Evolutionary conservation across 805 yeast species (phyloP), one percentile per base, ranked within the genome.

Genomic region (Candida odintsovae): DNA sequence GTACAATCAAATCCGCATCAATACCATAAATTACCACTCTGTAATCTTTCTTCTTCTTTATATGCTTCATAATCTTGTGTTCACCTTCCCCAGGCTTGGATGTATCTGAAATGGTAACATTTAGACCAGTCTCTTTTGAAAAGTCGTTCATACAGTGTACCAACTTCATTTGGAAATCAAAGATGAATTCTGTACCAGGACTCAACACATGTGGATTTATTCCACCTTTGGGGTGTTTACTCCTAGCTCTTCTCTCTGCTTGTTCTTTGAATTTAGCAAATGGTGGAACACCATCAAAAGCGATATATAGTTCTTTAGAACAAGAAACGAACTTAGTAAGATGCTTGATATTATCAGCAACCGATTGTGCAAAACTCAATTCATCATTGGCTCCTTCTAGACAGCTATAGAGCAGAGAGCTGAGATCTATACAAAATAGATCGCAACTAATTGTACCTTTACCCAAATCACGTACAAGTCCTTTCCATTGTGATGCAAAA

Each of bases 61-160:
- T 85, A 54, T 78, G 84, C 50, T 84, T 84, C 95, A 90, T 89
- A 54, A 92, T 88, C 64, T 92, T 92, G 67, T 89, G 97, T 68
- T 92, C 98, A 62, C 98, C 98, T 72, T 92, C 98, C 52, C 98
- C 98, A 1, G 96, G 96, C 11, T 85, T 95, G 62, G 85, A 92
- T 59, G 84, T 94, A 20, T 96, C 96, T 39, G 94, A 83, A 45
- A 92, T 71, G 20, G 89, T 71, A 49, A 90, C 75, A 39, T 83
- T 75, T 42, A 87, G 74, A 15, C 85, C 66, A 60, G 86, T 95
- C 47, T 80, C 82, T 7, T 86, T 73, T 36, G 87, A 81, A 59
- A 87, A 86, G 54, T 85, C 82, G 60, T 83, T 83, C 57, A 89
- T 79, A 63, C 79, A 84, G 60, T 83, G 86, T 55, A 85, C 81